Percentiles rank a stretch among this genome's conserved stretches.
phyloP scores from a whole-genome alignment of 164 flowering plant genomes.

The Magnolia sinica region DNA sequence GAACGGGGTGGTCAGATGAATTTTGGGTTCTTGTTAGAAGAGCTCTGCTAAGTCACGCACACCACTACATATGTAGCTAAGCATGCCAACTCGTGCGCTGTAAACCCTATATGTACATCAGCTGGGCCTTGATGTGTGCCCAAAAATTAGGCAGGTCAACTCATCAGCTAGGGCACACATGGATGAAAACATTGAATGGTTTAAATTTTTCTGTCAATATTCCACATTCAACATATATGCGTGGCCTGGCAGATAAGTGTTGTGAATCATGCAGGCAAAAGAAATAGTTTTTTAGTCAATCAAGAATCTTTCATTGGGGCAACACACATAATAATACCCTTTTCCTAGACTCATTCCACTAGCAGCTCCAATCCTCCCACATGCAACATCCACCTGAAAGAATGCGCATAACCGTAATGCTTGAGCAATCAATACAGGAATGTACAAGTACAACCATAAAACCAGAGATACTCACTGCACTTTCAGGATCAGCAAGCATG shows the following conservation, averaged over 20 bases:
- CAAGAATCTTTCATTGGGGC: background rate
- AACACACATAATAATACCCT: constrained; percentile 47
- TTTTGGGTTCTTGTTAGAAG: too few relatives aligned
- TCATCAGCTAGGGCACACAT: background rate
- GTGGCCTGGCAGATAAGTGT: background rate
- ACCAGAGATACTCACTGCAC: constrained; percentile 75
- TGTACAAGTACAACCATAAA: background rate
- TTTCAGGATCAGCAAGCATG: constrained; percentile 97
- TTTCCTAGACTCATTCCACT: constrained; percentile 75
- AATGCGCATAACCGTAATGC: background rate
- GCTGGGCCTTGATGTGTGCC: background rate
- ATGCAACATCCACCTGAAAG: constrained; percentile 71
- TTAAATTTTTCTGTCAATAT: background rate
- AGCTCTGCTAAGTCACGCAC: too few relatives aligned
- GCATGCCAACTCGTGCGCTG: too few relatives aligned
- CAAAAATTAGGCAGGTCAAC: background rate
- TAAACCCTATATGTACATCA: too few relatives aligned
- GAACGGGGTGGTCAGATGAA: too few relatives aligned
- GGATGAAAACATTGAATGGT: too few relatives aligned
- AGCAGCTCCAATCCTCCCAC: constrained; percentile 76
- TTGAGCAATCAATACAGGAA: background rate
- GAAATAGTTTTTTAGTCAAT: background rate
- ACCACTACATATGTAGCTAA: too few relatives aligned
- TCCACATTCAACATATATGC: background rate
- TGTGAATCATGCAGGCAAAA: background rate